Conservation (phyloP, 805 yeast species). For the Kuraishia hungarica region DNA sequence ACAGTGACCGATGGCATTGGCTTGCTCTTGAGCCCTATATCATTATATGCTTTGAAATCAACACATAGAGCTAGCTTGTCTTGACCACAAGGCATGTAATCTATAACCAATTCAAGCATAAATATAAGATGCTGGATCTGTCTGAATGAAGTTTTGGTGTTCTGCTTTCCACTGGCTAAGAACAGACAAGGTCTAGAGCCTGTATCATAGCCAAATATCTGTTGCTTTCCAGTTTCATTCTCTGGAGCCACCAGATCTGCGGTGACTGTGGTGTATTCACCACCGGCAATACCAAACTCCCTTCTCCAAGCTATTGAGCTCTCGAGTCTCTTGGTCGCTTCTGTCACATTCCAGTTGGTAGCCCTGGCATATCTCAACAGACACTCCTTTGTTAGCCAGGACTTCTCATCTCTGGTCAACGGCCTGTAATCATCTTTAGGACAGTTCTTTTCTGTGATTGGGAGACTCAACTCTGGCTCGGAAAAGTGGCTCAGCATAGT, state of each 20-base stretch:
- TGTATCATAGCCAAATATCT: conserved; percentile 75
- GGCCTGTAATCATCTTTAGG: conserved; percentile 18
- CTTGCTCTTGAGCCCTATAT: conserved; percentile 32
- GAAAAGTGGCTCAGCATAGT: conserved; percentile 48
- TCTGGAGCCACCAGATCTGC: conserved; percentile 44
- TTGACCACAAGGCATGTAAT: conserved; percentile 85
- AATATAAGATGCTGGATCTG: conserved; percentile 86
- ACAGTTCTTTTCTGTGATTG: conserved; percentile 32
- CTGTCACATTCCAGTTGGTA: conserved; percentile 75
- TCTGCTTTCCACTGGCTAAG: conserved; percentile 80
- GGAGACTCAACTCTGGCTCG: conserved; percentile 34
- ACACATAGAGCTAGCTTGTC: conserved; percentile 77
- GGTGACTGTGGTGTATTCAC: conserved; percentile 35
- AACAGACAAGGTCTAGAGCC: conserved; percentile 80
- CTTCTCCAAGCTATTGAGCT: conserved; percentile 88
- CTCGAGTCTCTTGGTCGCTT: conserved; percentile 67
- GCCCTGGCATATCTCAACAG: conserved; percentile 85
- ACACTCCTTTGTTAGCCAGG: conserved; percentile 94
- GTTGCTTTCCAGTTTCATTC: conserved; percentile 80
- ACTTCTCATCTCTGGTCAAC: conserved; percentile 55
- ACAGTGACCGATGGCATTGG: conserved; percentile 70
- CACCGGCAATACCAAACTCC: conserved; percentile 66
- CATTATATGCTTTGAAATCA: conserved; percentile 71
- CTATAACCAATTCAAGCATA: conserved; percentile 80
- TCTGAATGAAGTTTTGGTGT: conserved; percentile 71